These are phyloP conservation scores for Phellinidium pouzarii DNA, from an alignment of 1,284 basidiomycete genomes.

Conservation along the genomic window DNA sequence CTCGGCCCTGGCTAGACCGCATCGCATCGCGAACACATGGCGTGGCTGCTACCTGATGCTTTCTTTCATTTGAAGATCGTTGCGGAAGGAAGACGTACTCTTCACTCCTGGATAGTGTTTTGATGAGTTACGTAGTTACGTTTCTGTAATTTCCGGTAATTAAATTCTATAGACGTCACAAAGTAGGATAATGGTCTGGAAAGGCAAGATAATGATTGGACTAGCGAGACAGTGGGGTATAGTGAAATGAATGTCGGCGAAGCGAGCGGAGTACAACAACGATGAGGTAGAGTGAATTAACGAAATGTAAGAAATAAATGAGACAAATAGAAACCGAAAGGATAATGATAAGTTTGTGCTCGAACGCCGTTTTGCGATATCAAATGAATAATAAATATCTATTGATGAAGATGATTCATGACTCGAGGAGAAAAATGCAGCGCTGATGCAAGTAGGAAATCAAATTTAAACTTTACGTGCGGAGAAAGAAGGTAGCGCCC, in stretches of 20 bases:
- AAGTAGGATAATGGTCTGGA: conserved; percentile 2
- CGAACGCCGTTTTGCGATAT: neutral
- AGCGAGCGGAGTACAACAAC: neutral
- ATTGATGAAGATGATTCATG: neutral
- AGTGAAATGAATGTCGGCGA: neutral
- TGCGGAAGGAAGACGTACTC: no score
- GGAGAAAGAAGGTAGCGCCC: neutral
- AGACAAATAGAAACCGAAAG: neutral
- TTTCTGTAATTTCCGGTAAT: neutral
- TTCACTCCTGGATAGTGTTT: no score
- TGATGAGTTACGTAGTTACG: neutral
- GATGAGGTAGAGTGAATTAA: neutral
- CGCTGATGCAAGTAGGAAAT: neutral
- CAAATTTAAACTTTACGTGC: neutral
- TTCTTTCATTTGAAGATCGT: neutral
- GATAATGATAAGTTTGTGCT: conserved; percentile 6
- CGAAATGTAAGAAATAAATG: conserved; percentile 1
- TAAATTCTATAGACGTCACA: neutral
- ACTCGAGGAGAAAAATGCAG: neutral
- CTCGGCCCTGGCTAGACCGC: neutral
- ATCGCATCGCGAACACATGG: neutral
- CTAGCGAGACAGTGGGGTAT: conserved; percentile 6
- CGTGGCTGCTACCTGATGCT: neutral
- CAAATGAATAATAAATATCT: conserved; percentile 9
- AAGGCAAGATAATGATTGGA: neutral